These are phyloP conservation scores for Stagonosporopsis rhizophila DNA, from an alignment of 2,329 filamentous ascomycete species.

Conservation along the genomic window DNA sequence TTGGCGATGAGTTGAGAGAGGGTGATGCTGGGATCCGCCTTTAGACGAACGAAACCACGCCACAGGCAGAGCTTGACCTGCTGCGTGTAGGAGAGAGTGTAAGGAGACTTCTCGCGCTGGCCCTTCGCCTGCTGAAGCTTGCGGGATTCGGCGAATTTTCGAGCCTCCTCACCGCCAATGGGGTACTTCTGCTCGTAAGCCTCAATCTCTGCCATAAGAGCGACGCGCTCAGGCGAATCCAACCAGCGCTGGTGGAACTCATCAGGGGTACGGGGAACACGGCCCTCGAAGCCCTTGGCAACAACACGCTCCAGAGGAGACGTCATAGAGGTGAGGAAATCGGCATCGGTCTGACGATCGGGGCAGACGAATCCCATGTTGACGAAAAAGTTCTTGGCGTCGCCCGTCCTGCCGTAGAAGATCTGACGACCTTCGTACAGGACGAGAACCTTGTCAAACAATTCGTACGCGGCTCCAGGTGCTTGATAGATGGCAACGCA, in stretches of 20 bases:
- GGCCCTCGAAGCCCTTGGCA: constrained; percentile 53
- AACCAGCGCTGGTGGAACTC: constrained; percentile 63
- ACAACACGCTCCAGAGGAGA: constrained; percentile 57
- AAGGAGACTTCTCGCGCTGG: constrained; percentile 74
- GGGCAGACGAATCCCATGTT: constrained; percentile 77
- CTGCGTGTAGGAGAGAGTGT: constrained; percentile 77
- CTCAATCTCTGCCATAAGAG: constrained; percentile 54
- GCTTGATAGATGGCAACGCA: constrained; percentile 79
- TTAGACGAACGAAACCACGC: constrained; percentile 79
- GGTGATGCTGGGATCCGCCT: constrained; percentile 78
- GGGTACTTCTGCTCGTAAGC: constrained; percentile 56
- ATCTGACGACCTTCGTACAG: constrained; percentile 74
- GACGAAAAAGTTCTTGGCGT: constrained; percentile 73
- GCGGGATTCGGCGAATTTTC: constrained; percentile 57
- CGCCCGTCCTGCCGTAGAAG: constrained; percentile 70
- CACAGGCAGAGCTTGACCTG: constrained; percentile 81
- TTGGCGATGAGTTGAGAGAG: constrained; percentile 74
- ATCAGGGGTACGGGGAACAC: constrained; percentile 57
- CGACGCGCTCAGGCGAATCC: constrained; percentile 58
- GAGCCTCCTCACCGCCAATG: constrained; percentile 53
- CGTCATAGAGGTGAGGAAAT: constrained; percentile 80
- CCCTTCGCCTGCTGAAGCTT: constrained; percentile 56
- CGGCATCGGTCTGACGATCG: constrained; percentile 73
- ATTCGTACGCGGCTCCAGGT: constrained; percentile 71
- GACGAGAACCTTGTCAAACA: constrained; percentile 73